Base-by-base conservation (phyloP, 768 basidiomycete genomes). In the Tubosaeta sp. region DNA sequence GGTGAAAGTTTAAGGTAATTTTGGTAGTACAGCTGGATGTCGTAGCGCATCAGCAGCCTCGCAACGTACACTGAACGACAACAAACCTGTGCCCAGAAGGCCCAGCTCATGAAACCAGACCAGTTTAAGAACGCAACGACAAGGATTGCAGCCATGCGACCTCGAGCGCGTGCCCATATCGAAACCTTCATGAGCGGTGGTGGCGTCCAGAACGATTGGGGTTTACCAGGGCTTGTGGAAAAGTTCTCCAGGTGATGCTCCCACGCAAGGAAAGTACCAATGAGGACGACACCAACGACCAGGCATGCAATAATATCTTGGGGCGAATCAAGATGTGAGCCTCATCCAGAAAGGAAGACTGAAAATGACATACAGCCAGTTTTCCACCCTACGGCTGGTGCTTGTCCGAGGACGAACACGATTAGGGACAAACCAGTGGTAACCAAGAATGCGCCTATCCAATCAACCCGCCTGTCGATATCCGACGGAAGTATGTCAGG, bases 251-350 rank as follows among this genome's bases (percentile, higher is more conserved):
- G 71, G 59, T 78, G 75, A 44, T 69, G 59, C 57, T 92, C 83
- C 87, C 87, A 93, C 25, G 65, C 53, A 40, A 86, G 48, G 71
- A 92, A 94, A 1, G 69, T 42, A 2, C 59, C 65, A 13, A 86
- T 50, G 16, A 90, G 58, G 19, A 83, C 10, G 2, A 88, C 67
- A 3, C 86, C 84, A 16, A 86, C 30, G 44, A 88, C 66, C 27
- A 92, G 71, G 6, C 86, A 75, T 3, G 74, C 81, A 45, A 92
- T 83, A 56, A 92, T 88, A 63, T 91, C 88, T 78, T 11, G 42
- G 18, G 1, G 21, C 8, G 30, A 40, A 46, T 48, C 30, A 56
- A 34, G 4, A 36, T 46, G 48, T 39, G 34, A 65, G n/a, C 39
- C 67, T 66, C 65, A 21, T 61, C 58, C 22, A 18, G 34, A 30